These are phyloP conservation scores for Didymellaceae sp. DNA, from an alignment of 2,329 filamentous ascomycete genomes.

Conservation along the genomic window DNA sequence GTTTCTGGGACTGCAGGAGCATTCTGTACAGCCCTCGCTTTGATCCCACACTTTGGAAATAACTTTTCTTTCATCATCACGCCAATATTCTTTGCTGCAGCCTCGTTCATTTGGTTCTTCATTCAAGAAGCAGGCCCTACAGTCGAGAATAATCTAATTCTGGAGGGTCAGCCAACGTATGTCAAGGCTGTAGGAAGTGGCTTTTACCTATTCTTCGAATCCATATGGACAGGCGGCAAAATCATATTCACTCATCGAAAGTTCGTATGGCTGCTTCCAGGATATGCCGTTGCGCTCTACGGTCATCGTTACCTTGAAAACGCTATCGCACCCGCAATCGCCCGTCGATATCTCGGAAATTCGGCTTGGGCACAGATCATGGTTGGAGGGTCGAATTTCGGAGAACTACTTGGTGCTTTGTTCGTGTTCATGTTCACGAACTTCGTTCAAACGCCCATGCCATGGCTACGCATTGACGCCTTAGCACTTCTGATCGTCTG, in stretches of 20 bases:
- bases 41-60: constrained; percentile 60
- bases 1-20: constrained; percentile 57
- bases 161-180: constrained; percentile 43
- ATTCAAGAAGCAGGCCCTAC: constrained; percentile 51
- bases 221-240: constrained; percentile 54
- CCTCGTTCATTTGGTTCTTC: constrained; percentile 56
- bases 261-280: constrained; percentile 59
- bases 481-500: constrained; percentile 56
- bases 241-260: constrained; percentile 57
- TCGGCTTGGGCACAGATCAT: constrained; percentile 60
- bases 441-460: constrained; percentile 57
- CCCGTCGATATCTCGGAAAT: constrained; percentile 56
- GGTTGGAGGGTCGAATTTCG: constrained; percentile 59
- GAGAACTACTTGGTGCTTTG: constrained; percentile 57
- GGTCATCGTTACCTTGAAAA: constrained; percentile 60
- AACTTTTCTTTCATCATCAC: constrained; percentile 61
- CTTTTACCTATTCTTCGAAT: constrained; percentile 56
- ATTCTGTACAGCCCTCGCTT: constrained; percentile 56
- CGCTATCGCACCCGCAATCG: constrained; percentile 55
- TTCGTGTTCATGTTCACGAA: constrained; percentile 60
- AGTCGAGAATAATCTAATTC: constrained; percentile 26
- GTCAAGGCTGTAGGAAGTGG: constrained; percentile 48
- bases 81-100: constrained; percentile 55
- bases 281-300: constrained; percentile 59
- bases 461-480: constrained; percentile 58